A percentile compares a stretch with the other conserved stretches of the same genome.
Conservation (phyloP, 2,329 filamentous ascomycete species). For the Truncatella angustata region DNA sequence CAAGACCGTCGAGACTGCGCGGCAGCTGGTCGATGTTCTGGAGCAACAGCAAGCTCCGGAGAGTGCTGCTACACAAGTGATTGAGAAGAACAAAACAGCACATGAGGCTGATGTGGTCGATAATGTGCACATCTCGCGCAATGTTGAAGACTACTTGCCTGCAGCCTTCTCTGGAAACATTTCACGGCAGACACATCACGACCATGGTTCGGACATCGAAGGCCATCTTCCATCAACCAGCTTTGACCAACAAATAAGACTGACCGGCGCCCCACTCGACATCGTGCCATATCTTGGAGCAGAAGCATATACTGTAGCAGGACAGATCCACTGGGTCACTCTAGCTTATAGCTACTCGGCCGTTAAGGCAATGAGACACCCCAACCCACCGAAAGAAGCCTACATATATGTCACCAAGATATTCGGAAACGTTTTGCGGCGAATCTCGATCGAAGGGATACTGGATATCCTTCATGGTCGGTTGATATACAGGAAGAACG, state of each 20-base stretch:
- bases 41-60: background rate
- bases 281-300: background rate
- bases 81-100: no score
- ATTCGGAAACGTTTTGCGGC: background rate
- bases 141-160: no score
- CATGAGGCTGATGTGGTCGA: no score
- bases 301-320: constrained; percentile 1
- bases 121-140: no score
- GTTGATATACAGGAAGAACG: constrained; percentile 2
- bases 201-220: no score
- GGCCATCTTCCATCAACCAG: background rate
- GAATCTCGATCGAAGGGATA: background rate
- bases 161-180: no score
- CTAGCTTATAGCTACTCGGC: constrained; percentile 1
- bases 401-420: background rate
- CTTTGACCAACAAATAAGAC: background rate
- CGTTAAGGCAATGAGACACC: background rate
- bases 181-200: no score
- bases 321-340: constrained; percentile 6
- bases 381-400: background rate
- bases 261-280: background rate
- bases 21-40: background rate
- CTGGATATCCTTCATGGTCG: background rate
- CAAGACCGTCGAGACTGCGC: background rate
- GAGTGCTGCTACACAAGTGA: no score